Evolutionary conservation across 768 basidiomycete genomes (phyloP).

Genomic region (Hortiboletus campestris): DNA sequence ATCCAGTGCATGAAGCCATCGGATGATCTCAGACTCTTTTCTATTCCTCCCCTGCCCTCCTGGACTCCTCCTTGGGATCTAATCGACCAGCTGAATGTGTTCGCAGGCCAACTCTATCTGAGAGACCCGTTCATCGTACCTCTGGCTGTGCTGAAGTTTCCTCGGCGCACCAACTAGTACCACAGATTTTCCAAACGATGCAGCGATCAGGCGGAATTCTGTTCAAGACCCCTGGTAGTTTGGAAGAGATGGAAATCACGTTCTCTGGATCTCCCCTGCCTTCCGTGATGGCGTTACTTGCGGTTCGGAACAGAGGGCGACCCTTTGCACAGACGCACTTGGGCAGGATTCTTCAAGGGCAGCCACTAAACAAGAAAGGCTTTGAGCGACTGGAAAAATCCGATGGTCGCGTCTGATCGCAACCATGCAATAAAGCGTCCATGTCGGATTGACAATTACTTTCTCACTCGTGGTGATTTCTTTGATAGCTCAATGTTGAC

Average conservation of each 20-base stretch:
- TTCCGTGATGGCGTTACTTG: slow-evolving; percentile 20
- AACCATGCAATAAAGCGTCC: no score
- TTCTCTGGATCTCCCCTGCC: slow-evolving; percentile 36
- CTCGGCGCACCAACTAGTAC: slow-evolving; percentile 10
- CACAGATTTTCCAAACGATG: not conserved
- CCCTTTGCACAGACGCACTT: not conserved
- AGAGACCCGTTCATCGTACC: no score
- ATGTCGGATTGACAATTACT: no score
- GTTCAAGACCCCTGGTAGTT: slow-evolving; percentile 1
- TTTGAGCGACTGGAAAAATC: no score
- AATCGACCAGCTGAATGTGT: no score
- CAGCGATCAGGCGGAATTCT: not conserved
- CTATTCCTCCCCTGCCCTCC: not conserved
- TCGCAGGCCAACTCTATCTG: no score
- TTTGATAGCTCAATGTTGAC: no score
- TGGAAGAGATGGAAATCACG: not conserved
- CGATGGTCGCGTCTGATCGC: no score
- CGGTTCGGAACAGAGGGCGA: slow-evolving; percentile 15
- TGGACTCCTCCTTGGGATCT: not conserved
- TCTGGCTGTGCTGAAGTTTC: no score
- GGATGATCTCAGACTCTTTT: slow-evolving; percentile 28
- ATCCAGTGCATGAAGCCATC: slow-evolving; percentile 33
- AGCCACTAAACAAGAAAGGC: not conserved
- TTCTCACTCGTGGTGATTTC: no score
- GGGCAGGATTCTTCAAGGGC: not conserved